Base-by-base conservation (phyloP, 768 basidiomycete species). In the Postia placenta region DNA sequence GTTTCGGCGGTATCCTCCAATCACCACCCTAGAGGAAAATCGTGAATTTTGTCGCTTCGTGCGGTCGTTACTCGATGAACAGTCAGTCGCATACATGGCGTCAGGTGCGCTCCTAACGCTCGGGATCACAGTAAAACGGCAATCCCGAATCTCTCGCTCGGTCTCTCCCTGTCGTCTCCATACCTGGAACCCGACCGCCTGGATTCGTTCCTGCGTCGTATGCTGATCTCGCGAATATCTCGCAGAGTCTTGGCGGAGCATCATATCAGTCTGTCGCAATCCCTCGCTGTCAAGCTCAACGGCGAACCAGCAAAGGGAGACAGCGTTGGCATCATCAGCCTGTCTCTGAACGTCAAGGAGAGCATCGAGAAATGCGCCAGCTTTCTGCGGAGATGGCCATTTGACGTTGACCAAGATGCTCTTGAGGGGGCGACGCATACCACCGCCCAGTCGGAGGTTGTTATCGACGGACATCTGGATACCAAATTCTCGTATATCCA, bases 161-260 rank as follows among this genome's bases (percentile, higher is more conserved):
- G 92, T 4, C 70, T 93, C 26, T 90, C 91, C 20, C 73, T 92
- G n/a, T 81, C 89, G 0, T 92, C 91, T 14, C 84, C 81, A 1
- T 80, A 84, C 61, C 76, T 94, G 6, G 72, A 79, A 0, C 84
- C 92, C 0, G 89, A 92, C 50, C 74, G 78, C 35, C 74, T 94
- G 11, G 91, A 93, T 63, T 75, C 87, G 2, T 91, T 92, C 64
- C 90, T 92, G 85, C 79, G 83, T 20, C 81, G 91, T 20, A 95
- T 95, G 92, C 76, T 95, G 9, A 78, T 91, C 42, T 93, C 92
- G 2, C 78, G 92, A 46, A 92, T 93, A 63, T 92, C 91, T 11
- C 78, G 92, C 19, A 81, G 92, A 26, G 92, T 95, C 26, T 75
- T 95, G 20, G 87, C 82, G 3, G 89, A 93, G 61, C 92, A 95